A percentile compares a stretch with the other conserved stretches of the same genome.
These are phyloP conservation scores for Erythrobasidium hasegawianum DNA, from an alignment of 1,284 basidiomycete genomes.

Conservation along the genomic window DNA sequence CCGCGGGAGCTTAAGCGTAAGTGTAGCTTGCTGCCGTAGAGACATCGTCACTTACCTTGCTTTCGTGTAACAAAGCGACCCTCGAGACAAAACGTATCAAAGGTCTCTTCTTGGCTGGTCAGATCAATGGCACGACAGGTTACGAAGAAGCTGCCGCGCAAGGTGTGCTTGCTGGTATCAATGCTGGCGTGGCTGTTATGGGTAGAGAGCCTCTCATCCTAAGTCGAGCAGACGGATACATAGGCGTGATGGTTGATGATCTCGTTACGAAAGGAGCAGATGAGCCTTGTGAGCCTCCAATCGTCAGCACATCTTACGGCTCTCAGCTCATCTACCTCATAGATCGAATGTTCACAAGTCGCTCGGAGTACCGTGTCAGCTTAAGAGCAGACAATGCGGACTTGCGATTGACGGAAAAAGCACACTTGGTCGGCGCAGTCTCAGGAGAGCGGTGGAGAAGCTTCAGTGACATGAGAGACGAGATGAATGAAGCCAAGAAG, in stretches of 20 bases:
- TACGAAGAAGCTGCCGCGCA: constrained; percentile 90
- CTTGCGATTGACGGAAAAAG: constrained; percentile 68
- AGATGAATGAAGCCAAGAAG: constrained; percentile 57
- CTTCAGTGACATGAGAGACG: constrained; percentile 55
- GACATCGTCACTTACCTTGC: no score
- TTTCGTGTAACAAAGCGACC: no score
- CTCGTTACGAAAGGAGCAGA: constrained; percentile 79
- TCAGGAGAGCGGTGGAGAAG: constrained; percentile 61
- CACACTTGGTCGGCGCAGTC: constrained; percentile 60
- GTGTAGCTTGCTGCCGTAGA: no score
- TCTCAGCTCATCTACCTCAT: no score
- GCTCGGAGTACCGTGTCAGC: constrained; percentile 82
- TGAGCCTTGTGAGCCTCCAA: constrained; percentile 62
- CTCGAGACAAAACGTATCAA: constrained; percentile 78
- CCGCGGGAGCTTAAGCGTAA: constrained; percentile 70
- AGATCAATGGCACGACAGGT: constrained; percentile 86
- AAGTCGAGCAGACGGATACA: constrained; percentile 73
- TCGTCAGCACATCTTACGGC: not conserved
- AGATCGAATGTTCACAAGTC: constrained; percentile 90
- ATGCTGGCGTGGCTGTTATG: constrained; percentile 69
- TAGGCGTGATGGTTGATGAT: constrained; percentile 87
- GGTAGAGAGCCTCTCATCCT: constrained; percentile 60
- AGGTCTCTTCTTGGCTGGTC: constrained; percentile 80
- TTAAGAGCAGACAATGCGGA: constrained; percentile 85
- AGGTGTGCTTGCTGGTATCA: constrained; percentile 76